A percentile compares a stretch with the other conserved stretches of the same genome.
These are phyloP conservation scores for Rhexocercosporidium sp. DNA, from an alignment of 2,329 filamentous ascomycete genomes.

Conservation along the genomic window DNA sequence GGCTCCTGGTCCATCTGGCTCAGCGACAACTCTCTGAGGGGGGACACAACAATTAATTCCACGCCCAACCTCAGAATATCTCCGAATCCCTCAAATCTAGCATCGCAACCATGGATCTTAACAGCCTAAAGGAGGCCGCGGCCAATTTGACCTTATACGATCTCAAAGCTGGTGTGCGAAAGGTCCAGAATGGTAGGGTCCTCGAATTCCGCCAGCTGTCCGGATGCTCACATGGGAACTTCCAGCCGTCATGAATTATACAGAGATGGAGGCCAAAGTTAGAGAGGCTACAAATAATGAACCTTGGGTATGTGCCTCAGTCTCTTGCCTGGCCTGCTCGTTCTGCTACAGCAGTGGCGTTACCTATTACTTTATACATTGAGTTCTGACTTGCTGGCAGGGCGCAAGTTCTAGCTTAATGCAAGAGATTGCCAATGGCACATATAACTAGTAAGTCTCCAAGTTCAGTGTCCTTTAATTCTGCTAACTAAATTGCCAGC, in stretches of 20 bases:
- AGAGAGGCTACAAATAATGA: constrained; percentile 99
- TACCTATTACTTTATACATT: constrained; percentile 1
- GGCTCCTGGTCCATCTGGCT: neutral
- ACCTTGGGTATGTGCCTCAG: constrained; percentile 86
- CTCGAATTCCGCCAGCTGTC: constrained; percentile 33
- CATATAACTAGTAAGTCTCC: constrained; percentile 88
- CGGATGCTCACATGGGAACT: constrained; percentile 35
- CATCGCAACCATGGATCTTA: constrained; percentile 63
- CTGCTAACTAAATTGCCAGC: constrained; percentile 53
- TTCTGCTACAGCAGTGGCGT: too few relatives aligned
- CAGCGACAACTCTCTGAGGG: constrained; percentile 2
- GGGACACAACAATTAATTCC: constrained; percentile 21
- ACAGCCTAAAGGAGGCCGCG: constrained; percentile 71
- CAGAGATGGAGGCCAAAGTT: constrained; percentile 78
- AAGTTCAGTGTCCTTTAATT: constrained; percentile 9
- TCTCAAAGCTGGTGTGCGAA: constrained; percentile 75
- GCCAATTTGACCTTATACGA: constrained; percentile 77
- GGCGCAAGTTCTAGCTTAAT: constrained; percentile 54
- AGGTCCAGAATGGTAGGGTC: constrained; percentile 75
- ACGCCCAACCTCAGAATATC: constrained; percentile 16
- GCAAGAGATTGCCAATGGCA: constrained; percentile 98
- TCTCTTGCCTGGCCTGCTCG: neutral
- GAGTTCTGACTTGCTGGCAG: constrained; percentile 24
- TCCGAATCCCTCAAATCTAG: neutral
- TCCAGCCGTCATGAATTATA: constrained; percentile 79